These are phyloP conservation scores for Casuarina glauca DNA, from an alignment of 306 rosid species.

Conservation along the genomic window DNA sequence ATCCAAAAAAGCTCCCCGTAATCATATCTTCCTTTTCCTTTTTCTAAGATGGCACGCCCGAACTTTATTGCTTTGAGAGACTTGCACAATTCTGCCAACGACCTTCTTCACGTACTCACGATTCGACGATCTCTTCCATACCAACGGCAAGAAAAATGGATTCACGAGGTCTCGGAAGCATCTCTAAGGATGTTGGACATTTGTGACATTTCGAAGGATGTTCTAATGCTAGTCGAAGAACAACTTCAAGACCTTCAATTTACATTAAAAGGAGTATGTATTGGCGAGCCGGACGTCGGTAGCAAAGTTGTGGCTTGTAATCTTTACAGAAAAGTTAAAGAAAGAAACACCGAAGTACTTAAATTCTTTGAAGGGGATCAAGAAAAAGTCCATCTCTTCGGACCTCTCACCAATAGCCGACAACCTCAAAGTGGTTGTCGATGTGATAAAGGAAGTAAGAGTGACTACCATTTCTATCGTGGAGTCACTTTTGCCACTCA, in stretches of 20 bases:
- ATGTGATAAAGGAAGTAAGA: conserved; percentile 54
- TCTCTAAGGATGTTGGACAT: conserved; percentile 58
- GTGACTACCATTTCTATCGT: conserved; percentile 45
- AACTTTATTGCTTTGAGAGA: conserved; percentile 55
- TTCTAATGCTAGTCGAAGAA: conserved; percentile 48
- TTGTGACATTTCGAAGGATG: conserved; percentile 58
- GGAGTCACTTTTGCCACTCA: conserved; percentile 52
- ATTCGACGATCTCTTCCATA: conserved; percentile 41
- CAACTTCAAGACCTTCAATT: conserved; percentile 60
- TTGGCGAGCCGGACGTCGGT: conserved; percentile 30
- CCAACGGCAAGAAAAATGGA: conserved; percentile 49
- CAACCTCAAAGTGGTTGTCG: conserved; percentile 50
- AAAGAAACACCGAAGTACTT: conserved; percentile 58
- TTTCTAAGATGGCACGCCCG: conserved; percentile 35
- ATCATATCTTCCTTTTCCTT: not conserved
- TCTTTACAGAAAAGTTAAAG: conserved; percentile 48
- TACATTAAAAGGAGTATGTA: conserved; percentile 40
- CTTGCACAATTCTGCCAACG: conserved; percentile 57
- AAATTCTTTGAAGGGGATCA: conserved; percentile 47
- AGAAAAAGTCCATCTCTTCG: conserved; percentile 8
- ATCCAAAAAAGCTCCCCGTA: not conserved
- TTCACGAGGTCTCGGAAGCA: conserved; percentile 50
- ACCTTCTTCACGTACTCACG: conserved; percentile 50
- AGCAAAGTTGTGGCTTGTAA: conserved; percentile 41
- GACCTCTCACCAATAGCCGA: conserved; percentile 25